Percentiles rank a stretch among this genome's conserved stretches.
Evolutionary conservation across 805 yeast species (phyloP).

Genomic region (Hagleromyces aurorensis): DNA sequence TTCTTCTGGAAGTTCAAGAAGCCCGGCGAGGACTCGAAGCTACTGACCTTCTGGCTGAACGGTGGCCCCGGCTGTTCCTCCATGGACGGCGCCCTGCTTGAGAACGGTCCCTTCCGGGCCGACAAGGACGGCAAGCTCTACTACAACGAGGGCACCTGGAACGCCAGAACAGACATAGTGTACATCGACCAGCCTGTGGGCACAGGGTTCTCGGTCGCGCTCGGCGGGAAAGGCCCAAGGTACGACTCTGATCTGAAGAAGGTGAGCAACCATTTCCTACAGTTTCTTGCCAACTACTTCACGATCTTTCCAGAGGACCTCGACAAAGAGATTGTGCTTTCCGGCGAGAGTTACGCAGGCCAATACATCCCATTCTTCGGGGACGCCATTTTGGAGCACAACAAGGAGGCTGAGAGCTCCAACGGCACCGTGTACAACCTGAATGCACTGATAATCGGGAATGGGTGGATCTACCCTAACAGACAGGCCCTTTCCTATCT

Average conservation of each 20-base stretch:
- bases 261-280: constrained; percentile 54
- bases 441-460: constrained; percentile 71
- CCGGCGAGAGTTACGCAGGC: constrained; percentile 97
- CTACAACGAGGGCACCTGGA: constrained; percentile 76
- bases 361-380: constrained; percentile 92
- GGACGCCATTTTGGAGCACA: constrained; percentile 44
- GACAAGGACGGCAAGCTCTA: constrained; percentile 38
- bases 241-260: constrained; percentile 48
- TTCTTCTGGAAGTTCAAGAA: constrained; percentile 67
- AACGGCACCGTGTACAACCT: constrained; percentile 35
- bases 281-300: constrained; percentile 60
- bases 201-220: constrained; percentile 75
- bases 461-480: constrained; percentile 91
- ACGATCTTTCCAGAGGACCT: constrained; percentile 65
- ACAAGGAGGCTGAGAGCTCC: constrained; percentile 26
- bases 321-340: constrained; percentile 58
- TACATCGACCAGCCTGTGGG: constrained; percentile 94
- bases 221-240: constrained; percentile 25
- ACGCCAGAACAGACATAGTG: constrained; percentile 64
- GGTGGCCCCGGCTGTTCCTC: constrained; percentile 99
- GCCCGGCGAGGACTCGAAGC: constrained; percentile 18
- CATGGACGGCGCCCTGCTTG: constrained; percentile 94
- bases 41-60: constrained; percentile 76
- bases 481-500: constrained; percentile 73
- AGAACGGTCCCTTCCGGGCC: constrained; percentile 80